Conservation (phyloP, 176 grass and related monocot species). For the Oryza meridionalis region DNA sequence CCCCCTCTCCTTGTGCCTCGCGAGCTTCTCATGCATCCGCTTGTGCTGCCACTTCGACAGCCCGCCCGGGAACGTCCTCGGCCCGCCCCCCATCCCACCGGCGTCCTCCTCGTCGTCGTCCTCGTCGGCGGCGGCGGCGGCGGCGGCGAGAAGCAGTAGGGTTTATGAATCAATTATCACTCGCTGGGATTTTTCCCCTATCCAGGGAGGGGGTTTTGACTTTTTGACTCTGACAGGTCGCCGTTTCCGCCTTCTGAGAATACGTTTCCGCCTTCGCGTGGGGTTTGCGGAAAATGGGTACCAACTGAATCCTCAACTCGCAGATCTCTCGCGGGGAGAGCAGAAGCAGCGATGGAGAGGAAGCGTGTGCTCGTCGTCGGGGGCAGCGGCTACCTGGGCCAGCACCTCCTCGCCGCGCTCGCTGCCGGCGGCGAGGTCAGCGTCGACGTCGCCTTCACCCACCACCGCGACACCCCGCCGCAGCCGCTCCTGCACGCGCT, state of each 20-base stretch:
- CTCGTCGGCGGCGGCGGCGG: not conserved
- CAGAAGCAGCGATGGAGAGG: slow-evolving; percentile 3
- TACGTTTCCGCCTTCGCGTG: not conserved
- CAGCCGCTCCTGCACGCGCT: slow-evolving; percentile 62
- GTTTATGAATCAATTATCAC: slow-evolving; percentile 60
- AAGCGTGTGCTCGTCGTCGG: slow-evolving; percentile 78
- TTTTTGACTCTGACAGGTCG: not conserved
- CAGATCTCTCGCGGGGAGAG: too few relatives aligned
- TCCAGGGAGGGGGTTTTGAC: not conserved
- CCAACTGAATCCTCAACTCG: too few relatives aligned
- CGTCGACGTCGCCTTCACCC: slow-evolving; percentile 76
- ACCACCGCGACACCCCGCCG: slow-evolving; percentile 64
- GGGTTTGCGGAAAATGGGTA: not conserved
- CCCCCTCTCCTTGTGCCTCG: slow-evolving; percentile 64
- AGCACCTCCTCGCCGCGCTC: slow-evolving; percentile 80
- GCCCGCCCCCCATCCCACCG: slow-evolving; percentile 71
- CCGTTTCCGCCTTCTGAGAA: slow-evolving; percentile 4
- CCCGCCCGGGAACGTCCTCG: slow-evolving; percentile 79
- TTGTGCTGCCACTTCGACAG: slow-evolving; percentile 92
- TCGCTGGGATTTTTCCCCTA: not conserved
- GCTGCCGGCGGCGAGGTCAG: not conserved
- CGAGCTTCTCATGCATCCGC: slow-evolving; percentile 93
- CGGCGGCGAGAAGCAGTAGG: slow-evolving; percentile 9
- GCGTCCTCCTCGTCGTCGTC: too few relatives aligned
- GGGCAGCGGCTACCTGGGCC: slow-evolving; percentile 85